Percentiles rank a stretch among this genome's conserved stretches.
Evolutionary conservation across 192 early-diverging fungal genomes (phyloP).

Genomic region (Backusella macrospora): DNA sequence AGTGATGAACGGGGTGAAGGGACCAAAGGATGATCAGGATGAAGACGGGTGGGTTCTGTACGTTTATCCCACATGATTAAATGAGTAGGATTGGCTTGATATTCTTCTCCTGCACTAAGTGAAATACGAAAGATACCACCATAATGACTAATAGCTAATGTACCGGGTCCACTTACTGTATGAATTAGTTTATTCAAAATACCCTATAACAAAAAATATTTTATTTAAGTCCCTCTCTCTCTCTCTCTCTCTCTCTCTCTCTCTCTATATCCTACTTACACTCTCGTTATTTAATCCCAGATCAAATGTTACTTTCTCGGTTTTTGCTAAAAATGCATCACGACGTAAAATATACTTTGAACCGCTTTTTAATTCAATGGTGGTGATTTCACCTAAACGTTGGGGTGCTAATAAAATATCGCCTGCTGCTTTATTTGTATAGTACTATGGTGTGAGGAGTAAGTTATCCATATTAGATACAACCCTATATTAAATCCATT

Average conservation of each 20-base stretch:
- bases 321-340: constrained; percentile 62
- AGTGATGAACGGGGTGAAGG: constrained; percentile 45
- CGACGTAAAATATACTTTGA: constrained; percentile 66
- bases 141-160: constrained; percentile 65
- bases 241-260: too few species aligned
- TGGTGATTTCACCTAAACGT: constrained; percentile 63
- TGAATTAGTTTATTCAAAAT: constrained; percentile 63
- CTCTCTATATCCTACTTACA: constrained; percentile 30
- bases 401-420: constrained; percentile 70
- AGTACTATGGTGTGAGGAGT: constrained; percentile 44
- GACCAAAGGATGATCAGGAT: constrained; percentile 37
- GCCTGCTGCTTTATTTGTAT: constrained; percentile 55
- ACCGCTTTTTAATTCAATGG: constrained; percentile 57
- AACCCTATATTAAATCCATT: neutral
- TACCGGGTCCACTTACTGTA: constrained; percentile 65
- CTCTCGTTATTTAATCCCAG: constrained; percentile 41
- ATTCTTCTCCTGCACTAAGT: constrained; percentile 69
- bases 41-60: constrained; percentile 48
- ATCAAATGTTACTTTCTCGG: constrained; percentile 55
- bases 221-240: neutral
- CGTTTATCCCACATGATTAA: constrained; percentile 60
- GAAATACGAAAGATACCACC: constrained; percentile 71
- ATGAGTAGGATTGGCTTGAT: constrained; percentile 67
- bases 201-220: constrained; percentile 48
- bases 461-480: neutral